These are phyloP conservation scores for Micromonas commoda DNA, from an alignment of 139 green algal genomes.

Conservation along the genomic window DNA sequence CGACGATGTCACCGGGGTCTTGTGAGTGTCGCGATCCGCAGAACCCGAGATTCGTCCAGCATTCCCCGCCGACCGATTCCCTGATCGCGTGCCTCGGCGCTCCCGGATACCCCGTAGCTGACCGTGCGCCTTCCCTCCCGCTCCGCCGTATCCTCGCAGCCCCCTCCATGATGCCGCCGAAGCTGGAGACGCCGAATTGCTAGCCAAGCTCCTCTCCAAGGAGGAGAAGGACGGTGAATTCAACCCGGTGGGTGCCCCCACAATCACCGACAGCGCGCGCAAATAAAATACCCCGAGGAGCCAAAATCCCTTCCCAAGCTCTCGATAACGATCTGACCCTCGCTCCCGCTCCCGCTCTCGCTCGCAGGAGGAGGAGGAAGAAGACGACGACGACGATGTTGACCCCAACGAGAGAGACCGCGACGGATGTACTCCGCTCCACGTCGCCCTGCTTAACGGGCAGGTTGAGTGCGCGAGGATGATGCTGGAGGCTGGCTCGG, in stretches of 20 bases:
- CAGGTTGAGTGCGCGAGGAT: neutral
- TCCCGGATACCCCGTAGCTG: too few species aligned
- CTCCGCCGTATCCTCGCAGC: neutral
- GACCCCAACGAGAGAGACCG: neutral
- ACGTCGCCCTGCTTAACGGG: conserved; percentile 72
- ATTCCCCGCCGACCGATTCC: too few species aligned
- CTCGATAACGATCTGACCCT: neutral
- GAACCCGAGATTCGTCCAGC: neutral
- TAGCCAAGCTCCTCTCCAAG: neutral
- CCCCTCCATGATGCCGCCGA: neutral
- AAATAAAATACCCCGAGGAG: too few species aligned
- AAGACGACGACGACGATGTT: neutral
- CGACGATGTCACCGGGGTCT: neutral
- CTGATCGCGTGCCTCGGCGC: neutral
- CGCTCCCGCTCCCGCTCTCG: neutral
- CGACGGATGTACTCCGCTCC: conserved; percentile 60
- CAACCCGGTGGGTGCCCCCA: neutral
- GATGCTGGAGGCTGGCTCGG: conserved; percentile 51
- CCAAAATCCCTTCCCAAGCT: too few species aligned
- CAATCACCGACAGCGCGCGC: too few species aligned
- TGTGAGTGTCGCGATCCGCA: too few species aligned
- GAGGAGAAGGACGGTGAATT: neutral
- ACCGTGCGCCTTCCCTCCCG: neutral
- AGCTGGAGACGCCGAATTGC: neutral
- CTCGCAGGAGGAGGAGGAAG: neutral